A percentile compares a stretch with the other conserved stretches of the same genome.
These are phyloP conservation scores for Hirschioporus abietinus DNA, from an alignment of 768 basidiomycete genomes.

Conservation along the genomic window DNA sequence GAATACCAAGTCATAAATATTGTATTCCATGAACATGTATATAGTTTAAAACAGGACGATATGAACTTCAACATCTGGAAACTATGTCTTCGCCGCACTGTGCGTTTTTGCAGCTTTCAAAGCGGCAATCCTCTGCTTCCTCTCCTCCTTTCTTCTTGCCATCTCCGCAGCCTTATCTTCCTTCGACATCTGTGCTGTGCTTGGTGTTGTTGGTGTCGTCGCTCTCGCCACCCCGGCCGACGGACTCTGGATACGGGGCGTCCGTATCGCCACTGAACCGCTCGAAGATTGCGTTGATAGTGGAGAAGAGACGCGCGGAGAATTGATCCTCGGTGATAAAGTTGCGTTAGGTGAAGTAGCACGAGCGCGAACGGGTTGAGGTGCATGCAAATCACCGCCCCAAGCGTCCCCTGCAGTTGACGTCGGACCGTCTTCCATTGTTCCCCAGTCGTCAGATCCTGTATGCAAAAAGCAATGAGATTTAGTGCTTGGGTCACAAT, in stretches of 20 bases:
- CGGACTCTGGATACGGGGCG: not conserved
- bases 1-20: slow-evolving; percentile 5
- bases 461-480: not conserved
- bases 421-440: not conserved
- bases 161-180: slow-evolving; percentile 95
- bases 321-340: not conserved
- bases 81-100: not conserved
- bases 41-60: slow-evolving; percentile 29
- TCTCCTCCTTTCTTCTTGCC: slow-evolving; percentile 85
- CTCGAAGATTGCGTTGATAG: not conserved
- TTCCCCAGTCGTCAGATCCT: not conserved
- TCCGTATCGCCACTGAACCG: not conserved
- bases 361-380: slow-evolving; percentile 10
- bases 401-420: slow-evolving; percentile 11
- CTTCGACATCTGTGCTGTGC: slow-evolving; percentile 57
- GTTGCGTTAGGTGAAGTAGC: slow-evolving; percentile 4
- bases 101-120: not conserved
- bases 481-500: not conserved
- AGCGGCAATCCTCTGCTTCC: slow-evolving; percentile 48
- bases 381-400: slow-evolving; percentile 9
- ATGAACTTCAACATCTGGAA: not conserved
- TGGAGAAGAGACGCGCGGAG: not conserved
- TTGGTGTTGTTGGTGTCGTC: slow-evolving; percentile 21
- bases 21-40: slow-evolving; percentile 8
- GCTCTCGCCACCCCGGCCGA: slow-evolving; percentile 9